Percentiles rank a stretch among this genome's conserved stretches.
Evolutionary conservation across 805 yeast species (phyloP).

Genomic region (Zygoascus ofunaensis): DNA sequence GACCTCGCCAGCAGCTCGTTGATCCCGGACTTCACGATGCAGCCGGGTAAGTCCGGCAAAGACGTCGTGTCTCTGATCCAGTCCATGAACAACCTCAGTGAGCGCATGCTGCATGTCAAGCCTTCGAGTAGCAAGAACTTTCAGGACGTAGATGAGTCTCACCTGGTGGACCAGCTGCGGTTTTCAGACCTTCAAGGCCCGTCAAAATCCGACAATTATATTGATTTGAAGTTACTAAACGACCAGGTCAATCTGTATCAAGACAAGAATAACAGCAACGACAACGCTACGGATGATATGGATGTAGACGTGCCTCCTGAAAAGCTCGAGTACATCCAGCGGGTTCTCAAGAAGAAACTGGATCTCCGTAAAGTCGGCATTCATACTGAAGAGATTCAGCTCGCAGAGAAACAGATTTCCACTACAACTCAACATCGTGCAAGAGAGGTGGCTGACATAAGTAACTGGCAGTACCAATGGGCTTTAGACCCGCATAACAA

Average conservation of each 20-base stretch:
- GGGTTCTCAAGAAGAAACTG: not conserved
- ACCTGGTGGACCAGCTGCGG: conserved; percentile 20
- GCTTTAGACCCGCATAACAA: conserved; percentile 24
- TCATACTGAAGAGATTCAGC: conserved; percentile 9
- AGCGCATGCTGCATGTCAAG: conserved; percentile 51
- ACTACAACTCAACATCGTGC: conserved; percentile 12
- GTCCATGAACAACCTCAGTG: conserved; percentile 82
- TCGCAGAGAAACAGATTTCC: conserved; percentile 12
- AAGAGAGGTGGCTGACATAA: conserved; percentile 10
- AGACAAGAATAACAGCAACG: not conserved
- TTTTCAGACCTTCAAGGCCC: conserved; percentile 22
- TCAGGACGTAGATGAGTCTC: conserved; percentile 11
- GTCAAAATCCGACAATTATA: conserved; percentile 1
- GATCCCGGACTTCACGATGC: conserved; percentile 84
- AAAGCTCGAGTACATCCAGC: not conserved
- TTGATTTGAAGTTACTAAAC: conserved; percentile 14
- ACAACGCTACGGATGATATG: not conserved
- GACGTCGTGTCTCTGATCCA: conserved; percentile 70
- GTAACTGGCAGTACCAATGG: conserved; percentile 2
- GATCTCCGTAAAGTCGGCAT: conserved; percentile 7
- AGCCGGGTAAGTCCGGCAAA: conserved; percentile 44
- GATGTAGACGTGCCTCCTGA: not conserved
- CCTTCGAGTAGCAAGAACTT: conserved; percentile 1
- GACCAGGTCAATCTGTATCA: not conserved
- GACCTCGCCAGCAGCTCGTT: conserved; percentile 74